A percentile compares a stretch with the other conserved stretches of the same genome.
Evolutionary conservation across 768 basidiomycete species (phyloP).

Genomic region (Agrocybe pediades): DNA sequence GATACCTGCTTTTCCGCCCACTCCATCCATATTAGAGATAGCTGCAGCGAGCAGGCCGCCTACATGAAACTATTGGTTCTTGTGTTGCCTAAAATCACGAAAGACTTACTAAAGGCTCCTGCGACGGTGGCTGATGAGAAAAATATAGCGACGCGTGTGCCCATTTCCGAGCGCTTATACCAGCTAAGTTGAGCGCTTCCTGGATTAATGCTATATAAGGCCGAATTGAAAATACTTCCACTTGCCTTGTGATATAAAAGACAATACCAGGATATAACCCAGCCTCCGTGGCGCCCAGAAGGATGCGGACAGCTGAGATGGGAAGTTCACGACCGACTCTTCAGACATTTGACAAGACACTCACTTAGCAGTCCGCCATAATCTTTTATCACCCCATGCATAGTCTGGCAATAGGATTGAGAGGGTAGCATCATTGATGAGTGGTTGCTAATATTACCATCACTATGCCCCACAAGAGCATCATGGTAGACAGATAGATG

Average conservation of each 20-base stretch:
- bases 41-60: conserved; percentile 68
- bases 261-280: conserved; percentile 58
- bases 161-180: conserved; percentile 80
- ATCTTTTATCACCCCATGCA: conserved; percentile 63
- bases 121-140: conserved; percentile 81
- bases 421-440: too few relatives aligned
- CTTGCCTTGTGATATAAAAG: conserved; percentile 62
- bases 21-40: conserved; percentile 70
- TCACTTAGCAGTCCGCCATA: conserved; percentile 64
- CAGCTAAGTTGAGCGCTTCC: conserved; percentile 45
- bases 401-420: conserved; percentile 39
- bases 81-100: neutral
- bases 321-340: neutral
- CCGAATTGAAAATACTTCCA: neutral
- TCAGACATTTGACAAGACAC: conserved; percentile 18
- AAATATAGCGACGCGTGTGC: conserved; percentile 71
- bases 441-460: conserved; percentile 44
- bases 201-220: neutral
- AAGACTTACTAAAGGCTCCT: conserved; percentile 65
- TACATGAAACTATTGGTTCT: conserved; percentile 17
- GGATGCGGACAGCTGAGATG: conserved; percentile 51
- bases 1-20: conserved; percentile 60
- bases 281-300: conserved; percentile 70
- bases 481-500: conserved; percentile 60
- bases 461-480: conserved; percentile 48